These are phyloP conservation scores for Diplocarpon rosae DNA, from an alignment of 2,329 filamentous ascomycete genomes.

Conservation along the genomic window DNA sequence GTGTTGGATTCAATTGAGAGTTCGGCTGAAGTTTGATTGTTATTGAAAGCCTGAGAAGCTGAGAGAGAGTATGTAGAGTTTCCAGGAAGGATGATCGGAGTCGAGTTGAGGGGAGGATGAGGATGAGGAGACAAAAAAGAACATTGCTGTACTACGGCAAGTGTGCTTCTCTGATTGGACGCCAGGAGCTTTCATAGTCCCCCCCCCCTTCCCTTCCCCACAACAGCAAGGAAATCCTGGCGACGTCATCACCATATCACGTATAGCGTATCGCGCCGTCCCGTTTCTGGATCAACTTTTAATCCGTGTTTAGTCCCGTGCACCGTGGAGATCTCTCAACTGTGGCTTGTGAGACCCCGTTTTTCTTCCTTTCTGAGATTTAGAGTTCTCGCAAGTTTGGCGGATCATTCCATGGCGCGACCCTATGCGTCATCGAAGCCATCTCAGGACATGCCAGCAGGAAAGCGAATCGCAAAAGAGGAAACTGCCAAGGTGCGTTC, in stretches of 20 bases:
- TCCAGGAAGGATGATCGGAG: too few species aligned
- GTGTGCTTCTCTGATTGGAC: constrained; percentile 9
- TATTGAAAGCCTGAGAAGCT: not conserved
- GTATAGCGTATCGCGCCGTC: not conserved
- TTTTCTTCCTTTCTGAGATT: not conserved
- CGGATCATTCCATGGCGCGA: constrained; percentile 2
- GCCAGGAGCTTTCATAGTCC: constrained; percentile 1
- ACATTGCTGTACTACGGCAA: constrained; percentile 4
- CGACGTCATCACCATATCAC: constrained; percentile 9
- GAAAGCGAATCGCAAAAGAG: not conserved
- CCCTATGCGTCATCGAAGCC: constrained; percentile 8
- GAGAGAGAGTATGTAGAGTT: too few species aligned
- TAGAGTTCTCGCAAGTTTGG: constrained; percentile 6
- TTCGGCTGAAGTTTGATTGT: not conserved
- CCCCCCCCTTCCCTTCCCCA: constrained; percentile 2
- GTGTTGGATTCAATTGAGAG: constrained; percentile 8
- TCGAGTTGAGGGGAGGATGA: too few species aligned
- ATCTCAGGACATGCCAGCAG: not conserved
- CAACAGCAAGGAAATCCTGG: constrained; percentile 4
- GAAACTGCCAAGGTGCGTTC: not conserved
- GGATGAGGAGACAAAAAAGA: constrained; percentile 3
- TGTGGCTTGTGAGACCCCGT: constrained; percentile 6
- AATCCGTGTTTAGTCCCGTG: not conserved
- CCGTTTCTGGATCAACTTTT: not conserved
- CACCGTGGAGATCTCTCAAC: not conserved